Conservation (phyloP, 257 asterid genomes). For the Primulina eburnea region DNA sequence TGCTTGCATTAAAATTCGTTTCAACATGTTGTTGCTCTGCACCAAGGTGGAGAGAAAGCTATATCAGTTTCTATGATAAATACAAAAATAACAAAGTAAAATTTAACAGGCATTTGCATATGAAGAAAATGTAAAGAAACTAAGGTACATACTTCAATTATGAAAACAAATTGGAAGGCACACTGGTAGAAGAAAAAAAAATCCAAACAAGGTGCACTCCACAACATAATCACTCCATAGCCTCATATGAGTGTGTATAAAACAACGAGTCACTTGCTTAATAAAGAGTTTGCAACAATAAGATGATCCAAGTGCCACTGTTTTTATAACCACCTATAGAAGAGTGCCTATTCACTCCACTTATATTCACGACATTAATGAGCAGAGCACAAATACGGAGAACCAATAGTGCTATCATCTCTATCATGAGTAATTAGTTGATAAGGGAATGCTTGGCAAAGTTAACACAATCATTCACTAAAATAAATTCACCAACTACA, state of each 20-base stretch:
- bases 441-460: conserved; percentile 2
- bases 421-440: conserved; percentile 2
- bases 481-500: conserved; percentile 4
- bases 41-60: conserved; percentile 29
- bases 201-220: conserved; percentile 1
- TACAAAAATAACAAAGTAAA: conserved; percentile 4
- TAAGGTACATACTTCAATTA: neutral
- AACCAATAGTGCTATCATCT: neutral
- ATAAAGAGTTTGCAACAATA: neutral
- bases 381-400: conserved; percentile 1
- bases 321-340: neutral
- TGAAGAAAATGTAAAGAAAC: neutral
- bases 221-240: conserved; percentile 7
- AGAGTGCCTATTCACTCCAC: neutral
- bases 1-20: conserved; percentile 71
- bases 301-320: conserved; percentile 7
- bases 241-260: neutral
- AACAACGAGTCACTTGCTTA: conserved; percentile 5
- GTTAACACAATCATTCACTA: neutral
- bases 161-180: conserved; percentile 6
- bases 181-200: neutral
- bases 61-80: conserved; percentile 30
- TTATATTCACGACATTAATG: conserved; percentile 1
- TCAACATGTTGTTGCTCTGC: conserved; percentile 90
- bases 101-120: neutral